These are phyloP conservation scores for Boletus sp. DNA, from an alignment of 1,284 basidiomycete species.

Conservation along the genomic window DNA sequence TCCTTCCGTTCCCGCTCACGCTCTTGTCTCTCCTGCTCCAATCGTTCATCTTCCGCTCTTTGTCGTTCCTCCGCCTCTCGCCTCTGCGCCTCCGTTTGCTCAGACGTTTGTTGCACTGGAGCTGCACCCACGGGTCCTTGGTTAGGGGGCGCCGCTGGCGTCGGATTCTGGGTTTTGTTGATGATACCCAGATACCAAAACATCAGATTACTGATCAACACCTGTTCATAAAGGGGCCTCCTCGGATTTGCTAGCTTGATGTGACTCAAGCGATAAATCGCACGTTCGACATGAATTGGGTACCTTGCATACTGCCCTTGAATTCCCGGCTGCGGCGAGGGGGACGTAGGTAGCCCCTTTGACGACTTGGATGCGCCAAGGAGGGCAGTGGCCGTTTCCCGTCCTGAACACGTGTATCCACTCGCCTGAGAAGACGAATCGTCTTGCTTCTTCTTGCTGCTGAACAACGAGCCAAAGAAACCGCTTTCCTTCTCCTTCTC, in stretches of 20 bases:
- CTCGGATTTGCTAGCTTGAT: conserved; percentile 98
- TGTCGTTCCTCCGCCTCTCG: conserved; percentile 45
- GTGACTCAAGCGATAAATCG: conserved; percentile 94
- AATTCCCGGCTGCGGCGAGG: conserved; percentile 55
- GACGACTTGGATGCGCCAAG: conserved; percentile 79
- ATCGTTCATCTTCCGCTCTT: conserved; percentile 42
- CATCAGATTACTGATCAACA: conserved; percentile 98
- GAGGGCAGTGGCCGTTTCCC: conserved; percentile 77
- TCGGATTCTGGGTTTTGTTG: conserved; percentile 70
- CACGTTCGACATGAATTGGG: conserved; percentile 96
- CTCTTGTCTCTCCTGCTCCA: conserved; percentile 44
- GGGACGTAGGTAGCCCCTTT: conserved; percentile 56
- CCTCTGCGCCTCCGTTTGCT: conserved; percentile 35
- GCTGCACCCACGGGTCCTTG: conserved; percentile 15
- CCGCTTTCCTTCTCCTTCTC: conserved; percentile 51
- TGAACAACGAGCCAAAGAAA: conserved; percentile 88
- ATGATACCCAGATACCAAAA: conserved; percentile 99
- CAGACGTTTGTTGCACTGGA: conserved; percentile 19
- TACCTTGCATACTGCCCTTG: conserved; percentile 77
- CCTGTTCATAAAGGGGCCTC: conserved; percentile 95
- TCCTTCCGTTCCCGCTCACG: conserved; percentile 43
- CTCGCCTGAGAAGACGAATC: conserved; percentile 49
- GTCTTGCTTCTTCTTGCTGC: conserved; percentile 78
- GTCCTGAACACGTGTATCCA: conserved; percentile 56
- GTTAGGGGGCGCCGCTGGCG: conserved; percentile 32